Base-by-base conservation (phyloP, 495 filamentous ascomycete genomes). In the Penicillium paradoxum region DNA sequence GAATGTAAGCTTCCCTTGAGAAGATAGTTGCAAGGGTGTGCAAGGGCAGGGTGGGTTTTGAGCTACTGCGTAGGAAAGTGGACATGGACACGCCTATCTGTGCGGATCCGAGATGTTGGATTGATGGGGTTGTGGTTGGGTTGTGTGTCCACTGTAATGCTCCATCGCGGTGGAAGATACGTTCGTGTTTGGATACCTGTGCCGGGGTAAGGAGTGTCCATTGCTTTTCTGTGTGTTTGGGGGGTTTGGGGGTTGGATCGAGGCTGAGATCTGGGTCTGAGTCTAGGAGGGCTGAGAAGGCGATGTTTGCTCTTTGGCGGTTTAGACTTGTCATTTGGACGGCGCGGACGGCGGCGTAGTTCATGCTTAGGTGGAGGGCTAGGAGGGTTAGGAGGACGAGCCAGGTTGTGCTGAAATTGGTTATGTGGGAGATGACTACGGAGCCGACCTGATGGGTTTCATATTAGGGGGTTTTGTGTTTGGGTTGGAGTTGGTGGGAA, bases 321-420 rank as follows among this genome's bases (percentile, higher is more conserved):
- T 96, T 97, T 14, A 97, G 75, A n/a, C 83, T 90, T 14, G 79
- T 79, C 83, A 97, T 87, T 63, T 82, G 81, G 10, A 97, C 92
- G 38, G 87, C 75, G 54, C 85, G 80, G 18, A 97, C 91, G 17
- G 91, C 92, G 33, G 79, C 75, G 69, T 95, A 92, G 70, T 97
- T 98, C 43, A 84, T 87, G 49, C 74, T 73, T 29, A 97, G 78
- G 65, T 97, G 92, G 15, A 88, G 64, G 15, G 79, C 71, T 14
- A 95, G 78, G 14, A 98, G 79, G 10, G 82, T 39, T 4, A 91
- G 60, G 57, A 96, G 83, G 29, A 82, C 74, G n/a, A 75, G 63
- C 88, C 89, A 95, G 7, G 91, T 95, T 32, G 84, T 80, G 15
- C 75, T 65, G 56, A 83, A 81, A 21, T 85, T 80, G 33, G 86